Evolutionary conservation across 2,329 filamentous ascomycete genomes (phyloP).

Genomic region (Colletotrichum kahawae): DNA sequence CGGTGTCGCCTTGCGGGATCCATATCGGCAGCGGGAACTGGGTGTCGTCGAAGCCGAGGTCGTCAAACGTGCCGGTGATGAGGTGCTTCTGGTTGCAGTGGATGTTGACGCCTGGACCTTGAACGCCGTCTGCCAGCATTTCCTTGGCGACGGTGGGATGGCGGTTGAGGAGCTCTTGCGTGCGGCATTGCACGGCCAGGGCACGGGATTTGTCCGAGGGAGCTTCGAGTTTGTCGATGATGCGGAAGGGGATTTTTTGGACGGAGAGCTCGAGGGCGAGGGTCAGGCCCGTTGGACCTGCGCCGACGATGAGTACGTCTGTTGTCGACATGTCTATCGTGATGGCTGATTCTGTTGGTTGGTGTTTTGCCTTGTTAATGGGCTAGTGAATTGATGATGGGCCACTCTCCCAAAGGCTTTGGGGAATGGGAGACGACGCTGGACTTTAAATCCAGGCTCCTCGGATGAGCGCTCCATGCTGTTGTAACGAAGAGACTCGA

Average conservation of each 20-base stretch:
- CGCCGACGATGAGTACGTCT: slow-evolving; percentile 38
- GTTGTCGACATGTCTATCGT: slow-evolving; percentile 30
- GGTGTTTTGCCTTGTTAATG: background rate
- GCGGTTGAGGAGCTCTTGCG: slow-evolving; percentile 54
- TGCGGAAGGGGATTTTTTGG: slow-evolving; percentile 38
- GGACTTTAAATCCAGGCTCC: background rate
- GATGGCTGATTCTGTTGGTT: background rate
- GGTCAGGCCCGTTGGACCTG: slow-evolving; percentile 40
- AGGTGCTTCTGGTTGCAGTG: slow-evolving; percentile 38
- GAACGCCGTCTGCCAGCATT: slow-evolving; percentile 39
- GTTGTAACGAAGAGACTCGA: background rate
- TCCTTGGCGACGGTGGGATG: slow-evolving; percentile 39
- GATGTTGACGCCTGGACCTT: slow-evolving; percentile 40
- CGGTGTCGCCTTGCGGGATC: slow-evolving; percentile 39
- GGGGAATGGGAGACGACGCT: background rate
- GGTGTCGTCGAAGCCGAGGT: slow-evolving; percentile 34
- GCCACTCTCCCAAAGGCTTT: too few species aligned
- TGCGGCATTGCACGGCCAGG: slow-evolving; percentile 53
- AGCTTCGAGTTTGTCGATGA: slow-evolving; percentile 38
- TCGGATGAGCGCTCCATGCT: background rate
- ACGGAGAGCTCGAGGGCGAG: slow-evolving; percentile 34
- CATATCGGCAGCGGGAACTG: slow-evolving; percentile 34
- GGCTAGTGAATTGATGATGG: background rate
- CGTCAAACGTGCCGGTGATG: slow-evolving; percentile 34
- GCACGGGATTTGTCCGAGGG: slow-evolving; percentile 44